Evolutionary conservation across 441 rosid species (phyloP).

Genomic region (Lepidium campestre): DNA sequence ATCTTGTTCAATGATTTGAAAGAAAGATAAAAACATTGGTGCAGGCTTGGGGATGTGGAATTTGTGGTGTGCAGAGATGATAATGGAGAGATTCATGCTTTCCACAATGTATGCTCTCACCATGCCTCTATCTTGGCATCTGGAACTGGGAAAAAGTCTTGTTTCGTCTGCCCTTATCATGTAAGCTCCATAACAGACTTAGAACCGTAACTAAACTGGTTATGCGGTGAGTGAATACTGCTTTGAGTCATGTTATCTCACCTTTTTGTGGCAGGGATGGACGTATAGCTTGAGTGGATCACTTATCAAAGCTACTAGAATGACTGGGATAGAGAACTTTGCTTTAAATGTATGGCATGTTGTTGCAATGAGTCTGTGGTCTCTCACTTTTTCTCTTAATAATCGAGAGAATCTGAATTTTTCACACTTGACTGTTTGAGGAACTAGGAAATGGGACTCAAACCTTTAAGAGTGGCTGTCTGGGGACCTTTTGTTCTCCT

Average conservation of each 20-base stretch:
- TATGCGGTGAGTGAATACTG: not conserved
- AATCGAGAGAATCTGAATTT: slow-evolving; percentile 18
- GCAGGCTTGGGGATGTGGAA: slow-evolving; percentile 74
- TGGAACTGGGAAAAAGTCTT: slow-evolving; percentile 67
- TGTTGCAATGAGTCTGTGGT: not conserved
- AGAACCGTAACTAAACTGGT: not conserved
- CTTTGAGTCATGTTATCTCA: not conserved
- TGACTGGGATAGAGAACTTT: slow-evolving; percentile 57
- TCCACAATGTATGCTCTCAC: slow-evolving; percentile 90
- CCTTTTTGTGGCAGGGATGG: slow-evolving; percentile 60
- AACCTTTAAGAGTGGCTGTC: slow-evolving; percentile 54
- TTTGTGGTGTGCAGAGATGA: slow-evolving; percentile 76
- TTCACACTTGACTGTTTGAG: slow-evolving; percentile 18
- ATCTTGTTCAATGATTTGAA: not conserved
- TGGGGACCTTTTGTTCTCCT: slow-evolving; percentile 94
- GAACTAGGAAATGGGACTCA: slow-evolving; percentile 76
- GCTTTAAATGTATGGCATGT: slow-evolving; percentile 42
- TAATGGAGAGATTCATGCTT: slow-evolving; percentile 53
- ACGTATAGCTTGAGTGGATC: slow-evolving; percentile 73
- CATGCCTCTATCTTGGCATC: slow-evolving; percentile 80
- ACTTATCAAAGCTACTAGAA: slow-evolving; percentile 74
- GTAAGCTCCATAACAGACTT: slow-evolving; percentile 32
- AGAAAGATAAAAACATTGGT: not conserved
- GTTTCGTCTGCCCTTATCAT: slow-evolving; percentile 93
- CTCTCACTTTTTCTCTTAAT: not conserved